Evolutionary conservation across 768 basidiomycete species (phyloP).

Genomic region (Mycena belliarum): DNA sequence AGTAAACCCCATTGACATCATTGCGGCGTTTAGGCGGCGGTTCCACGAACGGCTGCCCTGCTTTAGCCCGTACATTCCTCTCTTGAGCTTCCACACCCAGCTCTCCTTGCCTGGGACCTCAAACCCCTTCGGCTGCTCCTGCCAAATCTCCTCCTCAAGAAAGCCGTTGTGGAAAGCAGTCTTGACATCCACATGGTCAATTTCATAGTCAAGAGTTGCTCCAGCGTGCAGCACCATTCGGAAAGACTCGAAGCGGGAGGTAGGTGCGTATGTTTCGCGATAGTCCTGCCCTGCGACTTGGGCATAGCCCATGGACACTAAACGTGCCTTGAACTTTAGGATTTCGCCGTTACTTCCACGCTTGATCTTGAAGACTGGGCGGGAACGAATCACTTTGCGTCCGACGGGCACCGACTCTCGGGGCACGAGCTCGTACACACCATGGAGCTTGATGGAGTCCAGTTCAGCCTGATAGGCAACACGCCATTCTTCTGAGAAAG

Average conservation of each 20-base stretch:
- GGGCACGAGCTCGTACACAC: slow-evolving; percentile 1
- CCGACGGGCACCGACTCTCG: background rate
- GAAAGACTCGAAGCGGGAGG: background rate
- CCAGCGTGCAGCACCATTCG: slow-evolving; percentile 13
- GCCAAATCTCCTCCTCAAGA: background rate
- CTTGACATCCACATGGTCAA: background rate
- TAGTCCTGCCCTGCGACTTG: slow-evolving; percentile 1
- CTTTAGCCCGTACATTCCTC: slow-evolving; percentile 5
- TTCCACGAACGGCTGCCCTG: slow-evolving; percentile 23
- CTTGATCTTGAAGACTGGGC: slow-evolving; percentile 5
- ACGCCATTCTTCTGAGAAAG: background rate
- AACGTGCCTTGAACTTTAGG: slow-evolving; percentile 1
- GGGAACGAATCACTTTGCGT: background rate
- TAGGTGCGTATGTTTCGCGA: background rate
- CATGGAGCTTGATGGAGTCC: background rate
- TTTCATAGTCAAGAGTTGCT: background rate
- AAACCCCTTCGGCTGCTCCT: slow-evolving; percentile 1
- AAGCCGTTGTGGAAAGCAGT: background rate
- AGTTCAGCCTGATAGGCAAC: background rate
- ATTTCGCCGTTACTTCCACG: background rate
- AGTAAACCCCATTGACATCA: slow-evolving; percentile 17
- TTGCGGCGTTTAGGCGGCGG: background rate
- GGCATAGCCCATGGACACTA: slow-evolving; percentile 1
- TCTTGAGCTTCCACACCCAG: slow-evolving; percentile 5
- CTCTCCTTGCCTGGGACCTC: background rate